Evolutionary conservation across 2,329 filamentous ascomycete species (phyloP).

Genomic region (Plenodomus biglobosus): DNA sequence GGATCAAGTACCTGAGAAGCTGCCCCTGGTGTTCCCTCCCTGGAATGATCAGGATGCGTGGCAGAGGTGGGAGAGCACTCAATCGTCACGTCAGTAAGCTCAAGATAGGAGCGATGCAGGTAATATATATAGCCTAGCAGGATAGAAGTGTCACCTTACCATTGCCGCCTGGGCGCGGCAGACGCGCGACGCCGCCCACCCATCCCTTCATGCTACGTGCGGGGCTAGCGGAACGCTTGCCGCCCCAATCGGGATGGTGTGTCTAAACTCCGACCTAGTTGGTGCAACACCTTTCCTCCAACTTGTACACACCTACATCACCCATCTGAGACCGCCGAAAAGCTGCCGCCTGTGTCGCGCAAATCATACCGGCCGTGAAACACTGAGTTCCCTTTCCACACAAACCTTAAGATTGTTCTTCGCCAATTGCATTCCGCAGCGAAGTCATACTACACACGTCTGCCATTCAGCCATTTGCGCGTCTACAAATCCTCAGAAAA

Average conservation of each 20-base stretch:
- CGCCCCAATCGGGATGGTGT: background rate
- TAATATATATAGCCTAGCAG: background rate
- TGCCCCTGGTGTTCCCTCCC: constrained; percentile 56
- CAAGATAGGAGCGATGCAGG: background rate
- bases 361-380: background rate
- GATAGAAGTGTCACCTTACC: background rate
- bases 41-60: constrained; percentile 52
- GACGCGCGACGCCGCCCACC: background rate
- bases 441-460: background rate
- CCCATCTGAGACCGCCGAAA: background rate
- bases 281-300: background rate
- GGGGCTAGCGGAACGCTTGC: background rate
- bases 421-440: background rate
- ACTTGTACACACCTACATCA: background rate
- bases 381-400: background rate
- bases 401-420: background rate
- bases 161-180: background rate
- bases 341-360: background rate
- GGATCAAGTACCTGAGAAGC: constrained; percentile 55
- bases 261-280: background rate
- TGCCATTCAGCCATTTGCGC: background rate
- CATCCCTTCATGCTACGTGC: no score
- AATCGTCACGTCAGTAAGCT: background rate
- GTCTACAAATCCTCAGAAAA: background rate
- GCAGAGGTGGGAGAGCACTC: constrained; percentile 25